These are phyloP conservation scores for Fusarium sambucinum DNA, from an alignment of 2,329 filamentous ascomycete genomes.

Conservation along the genomic window DNA sequence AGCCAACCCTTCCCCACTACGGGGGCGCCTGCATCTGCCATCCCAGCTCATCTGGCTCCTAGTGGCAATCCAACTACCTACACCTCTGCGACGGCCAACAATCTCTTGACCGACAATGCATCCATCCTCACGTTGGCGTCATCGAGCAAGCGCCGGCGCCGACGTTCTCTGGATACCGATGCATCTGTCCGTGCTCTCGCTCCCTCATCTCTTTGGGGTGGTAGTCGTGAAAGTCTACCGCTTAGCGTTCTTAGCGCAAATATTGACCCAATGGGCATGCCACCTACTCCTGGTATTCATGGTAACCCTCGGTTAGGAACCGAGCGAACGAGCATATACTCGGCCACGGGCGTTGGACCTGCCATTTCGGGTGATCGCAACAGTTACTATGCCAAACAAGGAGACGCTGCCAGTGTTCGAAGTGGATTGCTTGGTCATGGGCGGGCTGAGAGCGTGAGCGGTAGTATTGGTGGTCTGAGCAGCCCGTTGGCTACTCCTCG, in stretches of 20 bases:
- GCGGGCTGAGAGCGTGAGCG: conserved; percentile 83
- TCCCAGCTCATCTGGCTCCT: conserved; percentile 76
- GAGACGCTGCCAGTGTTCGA: conserved; percentile 81
- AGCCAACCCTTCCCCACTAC: conserved; percentile 74
- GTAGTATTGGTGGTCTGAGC: conserved; percentile 74
- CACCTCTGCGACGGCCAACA: conserved; percentile 82
- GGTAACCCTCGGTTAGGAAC: conserved; percentile 59
- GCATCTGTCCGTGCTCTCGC: conserved; percentile 87
- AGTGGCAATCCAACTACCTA: conserved; percentile 76
- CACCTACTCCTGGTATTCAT: conserved; percentile 65
- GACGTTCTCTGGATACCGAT: conserved; percentile 86
- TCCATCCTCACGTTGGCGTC: conserved; percentile 88
- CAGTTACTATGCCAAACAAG: conserved; percentile 79
- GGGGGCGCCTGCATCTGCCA: conserved; percentile 74
- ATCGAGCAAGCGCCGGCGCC: conserved; percentile 80
- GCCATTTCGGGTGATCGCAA: conserved; percentile 80
- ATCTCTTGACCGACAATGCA: conserved; percentile 84
- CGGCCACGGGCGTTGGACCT: conserved; percentile 75
- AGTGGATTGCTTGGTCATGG: conserved; percentile 83
- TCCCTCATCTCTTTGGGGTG: conserved; percentile 84
- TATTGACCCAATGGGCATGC: conserved; percentile 64
- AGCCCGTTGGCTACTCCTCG: conserved; percentile 73
- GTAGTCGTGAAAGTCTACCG: conserved; percentile 82
- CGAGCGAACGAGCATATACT: conserved; percentile 86
- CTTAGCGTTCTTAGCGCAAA: conserved; percentile 82